Base-by-base conservation (phyloP, 2,329 filamentous ascomycete genomes). In the Aspergillus flavus region DNA sequence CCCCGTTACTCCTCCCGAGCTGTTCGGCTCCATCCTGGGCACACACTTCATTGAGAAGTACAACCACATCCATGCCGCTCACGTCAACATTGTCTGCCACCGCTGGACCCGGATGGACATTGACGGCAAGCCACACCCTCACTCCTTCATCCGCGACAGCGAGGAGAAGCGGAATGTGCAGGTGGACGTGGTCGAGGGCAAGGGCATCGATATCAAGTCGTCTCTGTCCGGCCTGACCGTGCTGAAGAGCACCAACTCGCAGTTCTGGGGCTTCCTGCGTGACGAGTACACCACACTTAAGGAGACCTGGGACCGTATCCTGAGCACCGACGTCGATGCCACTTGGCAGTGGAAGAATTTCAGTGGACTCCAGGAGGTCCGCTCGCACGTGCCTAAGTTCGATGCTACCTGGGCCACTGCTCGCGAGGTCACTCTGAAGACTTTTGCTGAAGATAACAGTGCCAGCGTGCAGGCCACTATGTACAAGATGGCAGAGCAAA, bases 401-500 rank as follows among this genome's bases (percentile, higher is more conserved):
- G 89, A 97, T 76, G 80, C 83, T 66, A 92, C 94, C 23, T 97
- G 90, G 86, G 83, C 89, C 68, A 84, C 85, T 59, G 93, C 93
- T n/a, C 86, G 93, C 65, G 83, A 84, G 59, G 95, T 96, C 76
- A 97, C 94, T n/a, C 85, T 97, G 78, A 91, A 91, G 81, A 91
- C 89, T 0, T 99, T 99, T 74, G 94, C 95, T 48, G 87, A 90
- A 74, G 94, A 99, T 74, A 85, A 93, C 75, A 96, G 92, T 73
- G 92, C 95, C 54, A 96, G 92, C 72, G 95, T 99, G 28, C 95
- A 99, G 82, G 90, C 89, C 72, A 98, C 94, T 65, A 98, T 99
- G 95, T 99, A 97, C 84, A 96, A 97, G 84, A 99, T 99, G 94
- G 89, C 87, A 72, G 91, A 94, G 78, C 84, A 90, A 78, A 97